Evolutionary conservation across 371 early-diverging fungal genomes (phyloP).

Genomic region (Quaeritorhiza haematococci): DNA sequence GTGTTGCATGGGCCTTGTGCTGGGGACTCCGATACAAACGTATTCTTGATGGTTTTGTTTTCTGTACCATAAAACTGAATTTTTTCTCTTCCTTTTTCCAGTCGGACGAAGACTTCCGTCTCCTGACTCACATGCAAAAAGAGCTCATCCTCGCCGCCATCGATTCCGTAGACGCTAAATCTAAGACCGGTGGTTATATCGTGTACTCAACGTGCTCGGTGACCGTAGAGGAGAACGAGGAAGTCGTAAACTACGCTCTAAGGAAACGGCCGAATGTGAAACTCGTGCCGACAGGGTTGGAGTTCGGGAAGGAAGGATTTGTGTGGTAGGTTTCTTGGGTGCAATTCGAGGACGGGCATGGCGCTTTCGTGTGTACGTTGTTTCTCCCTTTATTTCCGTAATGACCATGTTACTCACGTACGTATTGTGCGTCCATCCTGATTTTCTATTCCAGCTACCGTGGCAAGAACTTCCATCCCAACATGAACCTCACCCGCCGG

Average conservation of each 20-base stretch:
- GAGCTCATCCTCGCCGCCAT: slow-evolving; percentile 95
- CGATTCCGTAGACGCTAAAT: slow-evolving; percentile 94
- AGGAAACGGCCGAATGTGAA: slow-evolving; percentile 91
- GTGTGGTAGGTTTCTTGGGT: not conserved
- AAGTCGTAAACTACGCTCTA: slow-evolving; percentile 94
- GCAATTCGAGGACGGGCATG: no score
- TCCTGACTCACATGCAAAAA: slow-evolving; percentile 90
- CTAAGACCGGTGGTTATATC: slow-evolving; percentile 89
- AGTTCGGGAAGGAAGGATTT: slow-evolving; percentile 91
- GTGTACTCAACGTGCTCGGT: slow-evolving; percentile 99
- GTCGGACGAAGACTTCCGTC: slow-evolving; percentile 83
- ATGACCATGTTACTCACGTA: no score
- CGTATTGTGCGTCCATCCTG: no score
- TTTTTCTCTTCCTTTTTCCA: slow-evolving; percentile 4
- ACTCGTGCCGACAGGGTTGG: slow-evolving; percentile 82
- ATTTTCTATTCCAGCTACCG: slow-evolving; percentile 54
- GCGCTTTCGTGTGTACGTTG: no score
- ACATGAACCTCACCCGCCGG: slow-evolving; percentile 79
- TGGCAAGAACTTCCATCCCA: slow-evolving; percentile 85
- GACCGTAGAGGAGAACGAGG: slow-evolving; percentile 98
- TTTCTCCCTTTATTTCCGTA: slow-evolving; percentile 5
- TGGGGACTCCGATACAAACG: no score
- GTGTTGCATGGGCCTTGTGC: not conserved
- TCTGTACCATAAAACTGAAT: not conserved
- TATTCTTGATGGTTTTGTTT: no score